Percentiles rank a stretch among this genome's conserved stretches.
Evolutionary conservation across 768 basidiomycete genomes (phyloP).

Genomic region (Mycena epipterygia): DNA sequence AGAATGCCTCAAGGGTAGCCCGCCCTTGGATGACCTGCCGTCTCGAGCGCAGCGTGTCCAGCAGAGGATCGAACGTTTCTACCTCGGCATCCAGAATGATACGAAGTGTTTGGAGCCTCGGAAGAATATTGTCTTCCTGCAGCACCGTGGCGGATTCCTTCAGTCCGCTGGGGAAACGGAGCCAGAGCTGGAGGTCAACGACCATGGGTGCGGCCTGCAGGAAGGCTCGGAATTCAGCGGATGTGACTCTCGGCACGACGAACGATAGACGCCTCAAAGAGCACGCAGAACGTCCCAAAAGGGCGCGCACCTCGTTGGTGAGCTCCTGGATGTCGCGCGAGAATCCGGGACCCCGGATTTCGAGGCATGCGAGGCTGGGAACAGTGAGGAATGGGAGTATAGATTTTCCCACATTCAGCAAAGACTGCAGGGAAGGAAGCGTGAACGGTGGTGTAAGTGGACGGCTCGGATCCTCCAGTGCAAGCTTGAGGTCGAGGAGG

Average conservation of each 20-base stretch:
- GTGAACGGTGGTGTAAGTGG: not conserved
- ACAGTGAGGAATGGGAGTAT: not conserved
- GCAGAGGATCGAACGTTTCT: not conserved
- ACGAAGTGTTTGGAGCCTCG: not conserved
- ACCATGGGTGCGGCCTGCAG: not conserved
- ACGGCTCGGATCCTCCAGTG: not conserved
- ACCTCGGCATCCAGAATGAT: not conserved
- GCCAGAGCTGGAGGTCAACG: not conserved
- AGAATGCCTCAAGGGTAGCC: not conserved
- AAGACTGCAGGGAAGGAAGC: not conserved
- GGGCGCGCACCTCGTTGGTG: not conserved
- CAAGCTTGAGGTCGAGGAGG: not conserved
- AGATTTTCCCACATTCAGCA: not conserved
- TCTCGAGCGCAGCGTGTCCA: not conserved
- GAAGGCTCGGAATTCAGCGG: not conserved
- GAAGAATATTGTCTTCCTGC: not conserved
- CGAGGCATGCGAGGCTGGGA: not conserved
- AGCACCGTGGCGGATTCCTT: not conserved
- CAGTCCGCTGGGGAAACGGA: not conserved
- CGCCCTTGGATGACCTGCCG: not conserved
- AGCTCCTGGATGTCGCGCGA: not conserved
- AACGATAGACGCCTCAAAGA: not conserved
- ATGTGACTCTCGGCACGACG: not conserved
- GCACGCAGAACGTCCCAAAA: not conserved
- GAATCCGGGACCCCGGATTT: slow-evolving; percentile 3